These are phyloP conservation scores for Picochlorum sp. DNA, from an alignment of 139 green algal species.

Conservation along the genomic window DNA sequence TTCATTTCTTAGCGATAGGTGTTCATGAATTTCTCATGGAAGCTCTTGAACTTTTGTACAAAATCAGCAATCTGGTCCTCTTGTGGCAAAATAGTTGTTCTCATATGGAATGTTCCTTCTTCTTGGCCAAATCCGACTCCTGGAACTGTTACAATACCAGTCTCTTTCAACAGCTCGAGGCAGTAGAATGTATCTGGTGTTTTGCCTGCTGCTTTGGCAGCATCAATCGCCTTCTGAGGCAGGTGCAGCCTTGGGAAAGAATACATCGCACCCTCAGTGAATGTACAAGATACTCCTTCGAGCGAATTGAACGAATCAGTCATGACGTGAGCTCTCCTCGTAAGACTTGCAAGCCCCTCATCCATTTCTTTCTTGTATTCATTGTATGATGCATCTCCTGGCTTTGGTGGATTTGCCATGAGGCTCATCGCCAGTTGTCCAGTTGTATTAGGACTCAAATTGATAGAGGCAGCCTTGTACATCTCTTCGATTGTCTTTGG, in stretches of 20 bases:
- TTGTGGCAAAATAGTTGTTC: slow-evolving; percentile 60
- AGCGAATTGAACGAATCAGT: slow-evolving; percentile 76
- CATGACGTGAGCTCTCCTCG: slow-evolving; percentile 67
- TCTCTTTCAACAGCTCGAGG: slow-evolving; percentile 71
- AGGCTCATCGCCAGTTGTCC: slow-evolving; percentile 81
- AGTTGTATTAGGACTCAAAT: slow-evolving; percentile 83
- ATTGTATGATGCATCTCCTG: slow-evolving; percentile 54
- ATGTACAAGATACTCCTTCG: slow-evolving; percentile 82
- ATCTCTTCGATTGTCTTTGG: slow-evolving; percentile 62
- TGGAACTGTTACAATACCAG: slow-evolving; percentile 88
- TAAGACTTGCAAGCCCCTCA: slow-evolving; percentile 58
- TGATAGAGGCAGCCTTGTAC: slow-evolving; percentile 85
- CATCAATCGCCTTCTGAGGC: slow-evolving; percentile 47
- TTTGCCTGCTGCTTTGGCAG: slow-evolving; percentile 71
- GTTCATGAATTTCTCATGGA: slow-evolving; percentile 70
- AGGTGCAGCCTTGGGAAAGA: slow-evolving; percentile 68
- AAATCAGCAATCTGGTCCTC: slow-evolving; percentile 57
- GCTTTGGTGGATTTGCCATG: slow-evolving; percentile 80
- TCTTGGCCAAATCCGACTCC: slow-evolving; percentile 82
- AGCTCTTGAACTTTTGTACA: slow-evolving; percentile 59
- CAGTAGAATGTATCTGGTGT: slow-evolving; percentile 91
- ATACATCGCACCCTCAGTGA: slow-evolving; percentile 83
- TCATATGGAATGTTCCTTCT: slow-evolving; percentile 85
- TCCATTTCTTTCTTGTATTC: slow-evolving; percentile 58
- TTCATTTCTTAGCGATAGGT: slow-evolving; percentile 32